phyloP scores from a whole-genome alignment of 305 asterid genomes.

The Striga hermonthica region DNA sequence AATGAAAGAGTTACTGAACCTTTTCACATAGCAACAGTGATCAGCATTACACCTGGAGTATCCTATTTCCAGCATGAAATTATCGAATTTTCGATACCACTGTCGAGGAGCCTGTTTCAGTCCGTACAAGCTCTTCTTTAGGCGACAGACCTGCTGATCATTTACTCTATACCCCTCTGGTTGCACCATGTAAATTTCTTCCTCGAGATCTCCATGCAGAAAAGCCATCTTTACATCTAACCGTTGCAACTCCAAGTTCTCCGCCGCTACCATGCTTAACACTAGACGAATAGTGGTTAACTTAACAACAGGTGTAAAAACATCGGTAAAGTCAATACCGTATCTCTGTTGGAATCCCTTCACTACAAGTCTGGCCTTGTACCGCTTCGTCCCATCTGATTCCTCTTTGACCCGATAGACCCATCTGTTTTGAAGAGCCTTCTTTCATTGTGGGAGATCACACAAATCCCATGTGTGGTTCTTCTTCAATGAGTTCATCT shows the following conservation, averaged over 20 bases:
- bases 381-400: no score
- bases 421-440: no score
- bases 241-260: background rate
- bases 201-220: background rate
- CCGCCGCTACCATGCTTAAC: background rate
- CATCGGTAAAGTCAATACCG: no score
- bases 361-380: no score
- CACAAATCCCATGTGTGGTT: no score
- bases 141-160: background rate
- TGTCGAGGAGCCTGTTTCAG: background rate
- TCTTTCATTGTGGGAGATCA: no score
- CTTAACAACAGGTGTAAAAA: no score
- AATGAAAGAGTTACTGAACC: background rate
- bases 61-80: background rate
- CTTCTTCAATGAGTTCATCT: no score
- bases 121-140: background rate
- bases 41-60: background rate
- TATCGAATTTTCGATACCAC: background rate
- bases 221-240: background rate
- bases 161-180: background rate
- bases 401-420: no score
- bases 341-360: no score
- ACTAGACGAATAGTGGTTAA: no score
- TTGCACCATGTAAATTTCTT: background rate
- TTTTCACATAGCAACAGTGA: background rate